Base-by-base conservation (phyloP, 2,329 filamentous ascomycete genomes). In the Dothideomycetes sp. region DNA sequence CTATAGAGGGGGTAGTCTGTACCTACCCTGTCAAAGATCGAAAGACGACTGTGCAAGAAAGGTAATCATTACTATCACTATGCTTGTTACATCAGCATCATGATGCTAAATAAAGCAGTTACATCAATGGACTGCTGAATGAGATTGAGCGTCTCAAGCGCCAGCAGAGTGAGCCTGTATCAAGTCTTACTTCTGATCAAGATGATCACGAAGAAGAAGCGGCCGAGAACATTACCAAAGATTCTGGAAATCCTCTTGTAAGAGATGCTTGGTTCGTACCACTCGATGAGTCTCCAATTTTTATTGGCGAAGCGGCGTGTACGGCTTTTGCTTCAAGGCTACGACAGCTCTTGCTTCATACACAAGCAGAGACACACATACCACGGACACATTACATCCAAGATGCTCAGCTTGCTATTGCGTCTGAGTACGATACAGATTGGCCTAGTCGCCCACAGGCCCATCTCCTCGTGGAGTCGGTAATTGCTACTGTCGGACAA, bases 401-500 rank as follows among this genome's bases (percentile, higher is more conserved):
- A 16, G 53, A 61, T 37, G 50, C 53, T 29, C 44, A 59, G 42
- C 12, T 67, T 45, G 38, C 58, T 49, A 18, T 53, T 45, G 44
- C 67, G 49, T 31, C 62, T 52, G 52, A 57, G 4, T 30, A 53
- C 1, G 53, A 60, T 5, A 56, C 57, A 5, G 51, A 54, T 2
- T 67, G 62, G 62, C 67, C 67, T 0, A 60, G 57, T 12, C 55
- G 59, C 0, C 56, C 62, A 1, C 53, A 60, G 16, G 57, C 62
- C 13, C 50, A 56, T 1, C 55, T 65, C 2, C 51, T 65, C 1
- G 48, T 65, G 4, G 62, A 64, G 22, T 63, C 64, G 4, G 64
- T 66, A 1, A 39, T 70, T 15, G 59, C 60, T 16, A 63, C 63
- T 27, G 56, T 67, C 1, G 62, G 58, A 19, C 53, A 56, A 10